A percentile compares a stretch with the other conserved stretches of the same genome.
phyloP scores from a whole-genome alignment of 2,329 filamentous ascomycete species.

The Madurella fahalii region DNA sequence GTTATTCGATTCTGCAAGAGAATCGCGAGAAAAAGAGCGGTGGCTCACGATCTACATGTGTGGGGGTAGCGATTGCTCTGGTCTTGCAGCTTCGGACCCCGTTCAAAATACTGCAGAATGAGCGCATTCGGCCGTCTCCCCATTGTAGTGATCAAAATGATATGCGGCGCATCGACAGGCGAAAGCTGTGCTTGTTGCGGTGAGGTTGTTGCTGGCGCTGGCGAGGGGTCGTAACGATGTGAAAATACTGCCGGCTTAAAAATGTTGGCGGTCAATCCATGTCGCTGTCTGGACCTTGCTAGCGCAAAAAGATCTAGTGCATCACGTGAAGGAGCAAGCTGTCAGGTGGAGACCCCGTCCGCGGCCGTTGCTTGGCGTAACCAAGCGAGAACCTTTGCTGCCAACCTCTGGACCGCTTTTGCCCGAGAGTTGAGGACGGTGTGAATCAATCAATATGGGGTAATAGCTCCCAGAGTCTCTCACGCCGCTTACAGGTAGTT shows the following conservation, averaged over 20 bases:
- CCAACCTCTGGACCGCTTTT: too few relatives aligned
- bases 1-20: not conserved
- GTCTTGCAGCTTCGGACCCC: slow-evolving; percentile 81
- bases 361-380: too few relatives aligned
- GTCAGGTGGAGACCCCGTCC: not conserved
- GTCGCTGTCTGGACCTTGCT: not conserved
- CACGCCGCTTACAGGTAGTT: too few relatives aligned
- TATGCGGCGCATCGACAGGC: slow-evolving; percentile 17
- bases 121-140: slow-evolving; percentile 79
- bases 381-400: too few relatives aligned
- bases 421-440: too few relatives aligned
- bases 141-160: slow-evolving; percentile 33
- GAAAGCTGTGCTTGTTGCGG: slow-evolving; percentile 11
- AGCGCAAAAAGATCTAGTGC: too few relatives aligned
- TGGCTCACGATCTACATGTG: slow-evolving; percentile 65
- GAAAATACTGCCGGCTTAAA: slow-evolving; percentile 28
- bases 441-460: too few relatives aligned
- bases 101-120: slow-evolving; percentile 83
- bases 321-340: slow-evolving; percentile 1
- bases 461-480: too few relatives aligned
- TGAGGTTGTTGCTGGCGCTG: slow-evolving; percentile 11
- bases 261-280: slow-evolving; percentile 24
- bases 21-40: slow-evolving; percentile 9
- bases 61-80: slow-evolving; percentile 89
- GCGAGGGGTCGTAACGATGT: slow-evolving; percentile 21